Evolutionary conservation across 306 rosid species (phyloP).

Genomic region (Vicia faba): DNA sequence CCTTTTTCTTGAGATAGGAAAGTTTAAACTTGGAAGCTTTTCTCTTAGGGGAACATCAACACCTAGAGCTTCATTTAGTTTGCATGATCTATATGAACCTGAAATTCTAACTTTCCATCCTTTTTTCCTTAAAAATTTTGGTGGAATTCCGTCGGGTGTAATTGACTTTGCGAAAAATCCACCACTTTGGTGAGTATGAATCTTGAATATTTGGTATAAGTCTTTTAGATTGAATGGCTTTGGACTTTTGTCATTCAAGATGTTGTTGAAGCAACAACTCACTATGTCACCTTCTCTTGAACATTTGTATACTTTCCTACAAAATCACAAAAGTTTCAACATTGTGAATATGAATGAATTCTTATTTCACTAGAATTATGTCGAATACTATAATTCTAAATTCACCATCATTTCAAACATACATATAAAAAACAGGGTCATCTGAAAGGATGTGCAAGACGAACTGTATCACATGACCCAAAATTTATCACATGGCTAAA

Average conservation of each 20-base stretch:
- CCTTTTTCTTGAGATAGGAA: slow-evolving; percentile 53
- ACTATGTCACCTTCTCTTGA: slow-evolving; percentile 70
- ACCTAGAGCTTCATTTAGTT: slow-evolving; percentile 63
- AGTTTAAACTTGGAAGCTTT: slow-evolving; percentile 59
- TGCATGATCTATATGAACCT: slow-evolving; percentile 44
- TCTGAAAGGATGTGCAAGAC: too few relatives aligned
- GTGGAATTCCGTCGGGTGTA: slow-evolving; percentile 78
- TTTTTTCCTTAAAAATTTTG: slow-evolving; percentile 63
- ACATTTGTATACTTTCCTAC: slow-evolving; percentile 77
- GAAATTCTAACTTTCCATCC: slow-evolving; percentile 74
- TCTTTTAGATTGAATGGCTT: slow-evolving; percentile 61
- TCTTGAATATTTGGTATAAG: slow-evolving; percentile 72
- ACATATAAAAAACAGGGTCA: too few relatives aligned
- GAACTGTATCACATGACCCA: too few relatives aligned
- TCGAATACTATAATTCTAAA: too few relatives aligned
- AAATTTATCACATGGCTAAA: too few relatives aligned
- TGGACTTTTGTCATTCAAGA: slow-evolving; percentile 67
- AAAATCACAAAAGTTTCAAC: slow-evolving; percentile 28
- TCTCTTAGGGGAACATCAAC: slow-evolving; percentile 56
- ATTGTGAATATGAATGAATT: slow-evolving; percentile 6
- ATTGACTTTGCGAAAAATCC: slow-evolving; percentile 75
- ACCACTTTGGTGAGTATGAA: slow-evolving; percentile 61
- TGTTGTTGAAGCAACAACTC: slow-evolving; percentile 60
- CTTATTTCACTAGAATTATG: too few relatives aligned
- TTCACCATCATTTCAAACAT: too few relatives aligned